Evolutionary conservation across 2,329 filamentous ascomycete species (phyloP), one percentile per base, ranked within the genome.

Genomic region (Pseudogymnoascus sp.): DNA sequence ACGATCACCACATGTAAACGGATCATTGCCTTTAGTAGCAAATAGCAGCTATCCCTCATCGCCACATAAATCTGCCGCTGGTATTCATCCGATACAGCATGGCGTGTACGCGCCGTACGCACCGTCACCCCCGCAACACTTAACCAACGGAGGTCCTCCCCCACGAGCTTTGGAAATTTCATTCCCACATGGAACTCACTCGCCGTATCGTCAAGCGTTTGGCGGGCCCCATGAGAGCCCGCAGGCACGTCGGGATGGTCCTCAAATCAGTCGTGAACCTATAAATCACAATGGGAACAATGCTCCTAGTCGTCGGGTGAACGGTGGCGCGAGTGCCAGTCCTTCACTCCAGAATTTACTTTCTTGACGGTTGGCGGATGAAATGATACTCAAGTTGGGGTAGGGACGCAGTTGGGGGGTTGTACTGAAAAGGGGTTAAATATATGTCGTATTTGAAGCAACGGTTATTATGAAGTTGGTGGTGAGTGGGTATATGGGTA

Each of bases 291-390:
- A 33, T 67, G 72, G 67, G 55, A 68, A 63, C 25, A 74, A 71
- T 60, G 67, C 69, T 7, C 65, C 71, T 31, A 63, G 74, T 55
- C 70, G 65, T 18, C 77, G 81, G 58, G 78, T 81, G 33, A 76
- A 81, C 31, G 83, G 82, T 60, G 88, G 88, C n/a, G 89, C 89
- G 3, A 92, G 89, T 69, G 88, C 89, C 14, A 92, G 87, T 70
- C 88, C 89, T 9, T 91, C 89, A 8, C 74, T 93, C 65, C 84
- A 87, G 68, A 92, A 93, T 69, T 75, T 93, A 59, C 80, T 93
- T 61, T 88, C 85, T 58, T 91, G 75, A 77, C 4, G 28, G 9
- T 25, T 25, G 14, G 21, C 43, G 43, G 25, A 25, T 25, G 21
- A n/a, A 25, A 7, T 49, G 12, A 25, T 49, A 2, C 23, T 28